Base-by-base conservation (phyloP, 2,329 filamentous ascomycete genomes). In the Xylaria arbuscula region DNA sequence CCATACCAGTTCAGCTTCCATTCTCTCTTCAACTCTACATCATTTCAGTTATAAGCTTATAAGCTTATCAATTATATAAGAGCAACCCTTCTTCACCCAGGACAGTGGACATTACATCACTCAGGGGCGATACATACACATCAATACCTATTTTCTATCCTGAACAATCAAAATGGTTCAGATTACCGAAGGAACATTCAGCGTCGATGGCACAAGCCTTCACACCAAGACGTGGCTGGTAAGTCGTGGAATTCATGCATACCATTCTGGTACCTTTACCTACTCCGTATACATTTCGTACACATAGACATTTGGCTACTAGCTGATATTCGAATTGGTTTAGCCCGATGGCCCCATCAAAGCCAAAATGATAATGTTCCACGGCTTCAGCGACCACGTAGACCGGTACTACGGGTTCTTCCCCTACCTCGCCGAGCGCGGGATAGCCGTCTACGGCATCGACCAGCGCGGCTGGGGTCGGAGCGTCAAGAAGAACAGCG, bases 391-490 rank as follows among this genome's bases (percentile, higher is more conserved):
- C 79, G 94, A 97, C 80, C 93, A 97, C 80, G 83, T 92, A 79
- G 89, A 92, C 80, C 88, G 89, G 67, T 97, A 97, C 82, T 87
- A 89, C 77, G 85, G 86, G 64, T 87, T 97, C 76, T 95, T 96
- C 81, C 86, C 89, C 6, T 83, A 81, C 15, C 86, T 98, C 56
- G 90, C 92, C 24, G 82, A 84, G 11, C 86, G 86, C 62, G 92
- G 92, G 70, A 94, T 98, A 74, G 89, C 92, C 75, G 87, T 93
- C 56, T 88, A 91, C 76, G 86, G 88, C 70, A 92, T 94, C 78
- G 94, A 98, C 79, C 94, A 97, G 83, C 90, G 89, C 78, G 94
- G 94, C 78, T 98, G 94, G 94, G 94, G 94, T 69, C 89, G 88
- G 64, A 92, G 89, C 62, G 92, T 91, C 24, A 84, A 81, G 45